Evolutionary conservation across 805 yeast genomes (phyloP), one percentile per base, ranked within the genome.

Genomic region (Scheffersomyces ergatensis): DNA sequence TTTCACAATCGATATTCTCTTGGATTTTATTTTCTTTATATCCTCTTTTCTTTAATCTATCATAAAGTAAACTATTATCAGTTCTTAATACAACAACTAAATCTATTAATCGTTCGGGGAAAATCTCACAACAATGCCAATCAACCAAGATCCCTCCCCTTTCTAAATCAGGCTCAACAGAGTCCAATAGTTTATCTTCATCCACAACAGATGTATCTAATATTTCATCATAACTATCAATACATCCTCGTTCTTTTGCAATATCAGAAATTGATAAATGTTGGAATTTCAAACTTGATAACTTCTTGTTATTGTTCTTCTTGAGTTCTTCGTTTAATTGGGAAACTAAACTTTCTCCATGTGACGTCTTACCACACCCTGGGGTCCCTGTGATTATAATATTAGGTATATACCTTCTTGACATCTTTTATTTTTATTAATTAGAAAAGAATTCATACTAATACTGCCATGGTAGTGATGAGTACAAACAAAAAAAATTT

Each of bases 41-140:
- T 5, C 83, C 85, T 60, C 99, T 77, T 44, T 78, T 76, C 45
- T 72, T 69, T 50, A 93, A 70, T 53, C 99, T 74, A 38, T 89
- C 96, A 61, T 75, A 85, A 19, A 93, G 74, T 1, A 70, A 62
- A 13, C 81, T 65, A 54, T 86, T 89, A 54, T 86, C 85, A 34
- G 95, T 82, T 48, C 90, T 74, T 41, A 93, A 71, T 1, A 93
- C 99, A 30, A 89, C 85, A 5, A 93, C 98, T 46, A 93, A 72
- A 62, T 93, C 99, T 38, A 93, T 86, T 59, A 89, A 76, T 50
- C 95, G 70, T 58, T 89, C 98, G 1, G 98, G 98, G 57, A 93
- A 92, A 16, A 88, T 78, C 55, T 93, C 99, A 64, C 96, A 89
- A 34, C 92, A 93, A 60, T 93, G 99, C 99, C 99, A 93, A 62